Conservation (phyloP, 805 yeast species). For the Maudiozyma turicensis region DNA sequence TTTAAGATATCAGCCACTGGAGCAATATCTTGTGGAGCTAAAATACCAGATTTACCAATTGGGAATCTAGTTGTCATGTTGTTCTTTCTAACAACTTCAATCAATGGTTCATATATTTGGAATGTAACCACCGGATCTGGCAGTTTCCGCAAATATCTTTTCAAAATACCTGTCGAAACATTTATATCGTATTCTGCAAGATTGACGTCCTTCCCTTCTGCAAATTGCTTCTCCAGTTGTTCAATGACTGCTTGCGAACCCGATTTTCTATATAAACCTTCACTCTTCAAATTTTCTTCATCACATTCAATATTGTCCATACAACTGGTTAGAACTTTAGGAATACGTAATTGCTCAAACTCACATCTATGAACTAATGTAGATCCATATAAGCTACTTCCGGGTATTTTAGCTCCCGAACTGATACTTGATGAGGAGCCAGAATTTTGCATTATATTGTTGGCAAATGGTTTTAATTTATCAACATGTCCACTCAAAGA, state of each 20-base stretch:
- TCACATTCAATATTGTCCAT: slow-evolving; percentile 45
- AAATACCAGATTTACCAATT: slow-evolving; percentile 8
- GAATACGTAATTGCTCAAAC: slow-evolving; percentile 54
- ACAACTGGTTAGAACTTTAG: slow-evolving; percentile 64
- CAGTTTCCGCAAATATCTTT: slow-evolving; percentile 73
- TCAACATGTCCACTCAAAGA: slow-evolving; percentile 1
- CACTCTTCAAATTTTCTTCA: slow-evolving; percentile 51
- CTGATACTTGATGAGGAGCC: neutral
- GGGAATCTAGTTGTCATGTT: slow-evolving; percentile 16
- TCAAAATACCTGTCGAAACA: slow-evolving; percentile 79
- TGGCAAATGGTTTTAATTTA: slow-evolving; percentile 18
- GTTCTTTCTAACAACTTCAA: slow-evolving; percentile 38
- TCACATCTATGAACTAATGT: slow-evolving; percentile 55
- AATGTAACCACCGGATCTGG: slow-evolving; percentile 82
- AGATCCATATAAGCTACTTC: slow-evolving; percentile 21
- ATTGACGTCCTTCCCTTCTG: slow-evolving; percentile 11
- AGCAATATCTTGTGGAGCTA: slow-evolving; percentile 5
- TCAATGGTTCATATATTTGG: slow-evolving; percentile 55
- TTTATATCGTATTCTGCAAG: slow-evolving; percentile 58
- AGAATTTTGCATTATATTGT: neutral
- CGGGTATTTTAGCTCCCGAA: neutral
- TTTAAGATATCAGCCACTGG: slow-evolving; percentile 23
- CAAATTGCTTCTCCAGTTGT: slow-evolving; percentile 19
- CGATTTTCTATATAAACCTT: slow-evolving; percentile 86
- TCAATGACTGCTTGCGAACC: slow-evolving; percentile 58